Base-by-base conservation (phyloP, 2,329 filamentous ascomycete species). In the Talaromyces sp. region DNA sequence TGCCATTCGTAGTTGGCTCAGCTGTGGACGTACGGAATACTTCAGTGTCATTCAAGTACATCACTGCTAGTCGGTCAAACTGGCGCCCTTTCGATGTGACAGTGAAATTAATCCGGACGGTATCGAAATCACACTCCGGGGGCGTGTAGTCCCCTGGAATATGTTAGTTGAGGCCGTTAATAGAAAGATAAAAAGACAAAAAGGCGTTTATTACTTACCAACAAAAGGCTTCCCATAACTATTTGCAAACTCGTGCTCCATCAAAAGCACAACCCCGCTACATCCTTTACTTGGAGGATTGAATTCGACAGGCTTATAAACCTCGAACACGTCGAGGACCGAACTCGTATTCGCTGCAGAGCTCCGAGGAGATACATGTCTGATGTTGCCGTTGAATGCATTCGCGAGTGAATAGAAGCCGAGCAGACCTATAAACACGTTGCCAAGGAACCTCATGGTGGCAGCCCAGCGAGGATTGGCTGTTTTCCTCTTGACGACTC, bases 11-110 rank as follows among this genome's bases (percentile, higher is more conserved):
- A 0, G 86, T 91, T 1, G 91, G 90, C 75, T 96, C 89, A 4
- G 91, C 89, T 0, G 91, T 96, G 5, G 90, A 92, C 1, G 90
- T 93, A 27, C 91, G 82, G 80, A 89, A 95, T n/a, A 96, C 82
- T 72, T 96, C 91, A 10, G 84, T 86, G 71, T 93, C 89, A 47
- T 85, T 86, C 42, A 95, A 80, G 68, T 88, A 95, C 82, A 95
- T 87, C 33, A 88, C 74, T 4, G 86, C 91, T 9, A 93, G 80
- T 44, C 91, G 84, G 71, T 96, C 91, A 73, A 84, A 93, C 68
- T 96, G 91, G 3, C 84, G 82, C 0, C 91, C 91, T 64, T 80
- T 78, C 10, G 88, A 90, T 0, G 84, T 85, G 15, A 90, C 87
- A 0, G 89, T 93, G 66, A 95, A 84, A 69, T 92, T 92, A 73